A percentile compares a stretch with the other conserved stretches of the same genome.
These are phyloP conservation scores for Paspalum notatum DNA, from an alignment of 176 grass and related monocot species.

Conservation along the genomic window DNA sequence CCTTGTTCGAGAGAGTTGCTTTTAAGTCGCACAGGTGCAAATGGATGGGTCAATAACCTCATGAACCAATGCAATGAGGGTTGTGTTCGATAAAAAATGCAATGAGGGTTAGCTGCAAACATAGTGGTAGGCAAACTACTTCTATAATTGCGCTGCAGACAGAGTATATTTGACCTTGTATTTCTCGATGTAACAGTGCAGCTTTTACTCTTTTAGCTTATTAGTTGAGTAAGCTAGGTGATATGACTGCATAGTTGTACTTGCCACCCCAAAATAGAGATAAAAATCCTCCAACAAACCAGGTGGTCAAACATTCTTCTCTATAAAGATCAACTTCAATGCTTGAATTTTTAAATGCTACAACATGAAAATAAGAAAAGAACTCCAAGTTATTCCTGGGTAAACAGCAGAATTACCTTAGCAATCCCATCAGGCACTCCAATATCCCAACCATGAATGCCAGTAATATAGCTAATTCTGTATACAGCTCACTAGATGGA, in stretches of 20 bases:
- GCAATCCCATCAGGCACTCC: slow-evolving; percentile 90
- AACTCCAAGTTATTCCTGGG: slow-evolving; percentile 1
- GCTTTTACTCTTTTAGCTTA: background rate
- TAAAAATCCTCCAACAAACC: background rate
- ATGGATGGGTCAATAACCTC: background rate
- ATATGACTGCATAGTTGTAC: background rate
- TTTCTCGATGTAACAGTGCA: background rate
- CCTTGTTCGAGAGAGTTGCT: background rate
- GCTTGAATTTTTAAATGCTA: slow-evolving; percentile 30
- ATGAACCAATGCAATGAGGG: too few species aligned
- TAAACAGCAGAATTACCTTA: slow-evolving; percentile 67
- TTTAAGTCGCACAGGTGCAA: background rate
- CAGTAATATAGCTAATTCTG: slow-evolving; percentile 84
- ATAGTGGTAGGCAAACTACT: background rate
- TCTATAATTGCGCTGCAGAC: background rate
- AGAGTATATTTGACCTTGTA: background rate
- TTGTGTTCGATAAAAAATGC: background rate
- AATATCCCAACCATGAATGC: slow-evolving; percentile 93
- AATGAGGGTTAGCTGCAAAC: background rate
- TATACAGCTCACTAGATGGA: slow-evolving; percentile 79
- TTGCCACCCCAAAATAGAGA: background rate
- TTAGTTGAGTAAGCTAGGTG: background rate
- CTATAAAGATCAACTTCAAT: slow-evolving; percentile 9
- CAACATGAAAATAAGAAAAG: slow-evolving; percentile 20
- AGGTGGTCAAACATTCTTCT: slow-evolving; percentile 19